Conservation (phyloP, 139 green algal species). For the Chlorella sp. region DNA sequence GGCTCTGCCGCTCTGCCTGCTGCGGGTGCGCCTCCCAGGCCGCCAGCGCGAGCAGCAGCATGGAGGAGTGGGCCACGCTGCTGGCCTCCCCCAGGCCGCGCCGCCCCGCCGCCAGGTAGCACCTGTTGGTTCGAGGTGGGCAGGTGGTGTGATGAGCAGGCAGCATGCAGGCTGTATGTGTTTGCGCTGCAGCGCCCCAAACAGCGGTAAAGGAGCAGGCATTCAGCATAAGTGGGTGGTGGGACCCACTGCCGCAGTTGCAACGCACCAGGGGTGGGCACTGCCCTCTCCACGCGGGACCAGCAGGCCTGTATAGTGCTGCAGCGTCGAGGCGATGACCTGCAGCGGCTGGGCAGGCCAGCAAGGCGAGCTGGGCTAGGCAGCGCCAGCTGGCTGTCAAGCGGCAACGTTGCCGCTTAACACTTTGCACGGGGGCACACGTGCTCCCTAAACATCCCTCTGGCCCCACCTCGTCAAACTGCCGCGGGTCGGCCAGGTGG, state of each 20-base stretch:
- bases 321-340: background rate
- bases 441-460: too few relatives aligned
- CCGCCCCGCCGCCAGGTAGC: background rate
- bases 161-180: too few relatives aligned
- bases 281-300: too few relatives aligned
- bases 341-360: background rate
- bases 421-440: background rate
- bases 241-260: too few relatives aligned
- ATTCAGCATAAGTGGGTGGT: too few relatives aligned
- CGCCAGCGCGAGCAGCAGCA: slow-evolving; percentile 18
- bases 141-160: too few relatives aligned
- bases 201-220: too few relatives aligned
- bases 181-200: too few relatives aligned
- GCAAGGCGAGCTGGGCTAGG: background rate
- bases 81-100: background rate
- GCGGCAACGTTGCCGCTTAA: background rate
- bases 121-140: background rate
- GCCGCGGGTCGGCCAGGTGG: background rate
- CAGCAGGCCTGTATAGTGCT: background rate
- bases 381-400: background rate
- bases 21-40: background rate
- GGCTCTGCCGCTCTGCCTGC: background rate
- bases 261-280: too few relatives aligned
- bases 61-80: slow-evolving; percentile 4
- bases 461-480: background rate